Conservation (phyloP, 805 yeast genomes). For the Candida nitratophila region DNA sequence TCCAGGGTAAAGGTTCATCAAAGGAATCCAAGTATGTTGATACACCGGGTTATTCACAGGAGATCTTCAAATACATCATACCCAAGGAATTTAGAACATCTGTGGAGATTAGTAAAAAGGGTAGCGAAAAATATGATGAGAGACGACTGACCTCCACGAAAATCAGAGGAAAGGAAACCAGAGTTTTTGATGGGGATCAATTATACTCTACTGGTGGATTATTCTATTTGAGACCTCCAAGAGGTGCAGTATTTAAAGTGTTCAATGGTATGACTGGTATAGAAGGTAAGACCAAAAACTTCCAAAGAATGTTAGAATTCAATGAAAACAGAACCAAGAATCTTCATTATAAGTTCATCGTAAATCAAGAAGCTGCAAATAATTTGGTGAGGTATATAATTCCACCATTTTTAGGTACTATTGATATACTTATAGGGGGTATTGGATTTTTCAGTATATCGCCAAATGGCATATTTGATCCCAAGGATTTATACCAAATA, state of each 20-base stretch:
- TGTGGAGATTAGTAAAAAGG: conserved; percentile 4
- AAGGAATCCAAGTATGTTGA: conserved; percentile 29
- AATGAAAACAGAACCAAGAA: conserved; percentile 20
- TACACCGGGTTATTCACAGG: conserved; percentile 39
- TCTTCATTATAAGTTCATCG: conserved; percentile 12
- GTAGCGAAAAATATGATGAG: conserved; percentile 4
- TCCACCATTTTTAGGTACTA: conserved; percentile 64
- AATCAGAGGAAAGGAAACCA: conserved; percentile 5
- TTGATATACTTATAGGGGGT: conserved; percentile 60
- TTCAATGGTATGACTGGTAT: conserved; percentile 37
- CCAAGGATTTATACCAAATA: conserved; percentile 33
- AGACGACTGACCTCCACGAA: conserved; percentile 4
- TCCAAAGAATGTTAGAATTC: conserved; percentile 26
- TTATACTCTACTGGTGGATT: conserved; percentile 51
- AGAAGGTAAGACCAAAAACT: conserved; percentile 25
- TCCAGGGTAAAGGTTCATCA: conserved; percentile 22
- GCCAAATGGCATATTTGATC: conserved; percentile 42
- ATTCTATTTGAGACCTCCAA: conserved; percentile 50
- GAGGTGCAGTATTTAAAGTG: conserved; percentile 38
- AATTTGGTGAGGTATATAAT: conserved; percentile 39
- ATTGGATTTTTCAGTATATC: conserved; percentile 56
- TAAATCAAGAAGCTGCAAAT: conserved; percentile 19
- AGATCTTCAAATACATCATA: conserved; percentile 23
- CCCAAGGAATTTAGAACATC: conserved; percentile 4
- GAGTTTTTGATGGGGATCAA: conserved; percentile 16